These are phyloP conservation scores for Ormosia semicastrata DNA, from an alignment of 306 rosid species.

Conservation along the genomic window DNA sequence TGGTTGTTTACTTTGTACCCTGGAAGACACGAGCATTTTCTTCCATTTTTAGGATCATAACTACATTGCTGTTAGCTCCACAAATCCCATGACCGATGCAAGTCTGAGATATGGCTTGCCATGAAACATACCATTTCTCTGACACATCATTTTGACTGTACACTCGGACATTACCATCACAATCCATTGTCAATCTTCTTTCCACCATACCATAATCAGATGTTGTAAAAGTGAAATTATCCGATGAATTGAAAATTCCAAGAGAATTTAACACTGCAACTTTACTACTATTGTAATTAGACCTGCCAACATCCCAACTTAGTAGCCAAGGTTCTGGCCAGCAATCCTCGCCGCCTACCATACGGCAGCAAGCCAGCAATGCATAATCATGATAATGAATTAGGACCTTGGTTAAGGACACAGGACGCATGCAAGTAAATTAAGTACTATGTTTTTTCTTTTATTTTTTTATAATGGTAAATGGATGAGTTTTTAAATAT, in stretches of 20 bases:
- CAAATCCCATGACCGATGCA: constrained; percentile 34
- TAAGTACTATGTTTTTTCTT: no score
- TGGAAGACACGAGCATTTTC: constrained; percentile 30
- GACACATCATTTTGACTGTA: constrained; percentile 5
- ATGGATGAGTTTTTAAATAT: no score
- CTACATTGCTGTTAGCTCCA: constrained; percentile 37
- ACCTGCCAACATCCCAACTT: neutral
- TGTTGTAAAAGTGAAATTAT: neutral
- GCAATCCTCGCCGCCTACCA: no score
- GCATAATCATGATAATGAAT: no score
- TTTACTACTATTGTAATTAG: constrained; percentile 11
- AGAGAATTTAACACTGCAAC: neutral
- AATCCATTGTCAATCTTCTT: constrained; percentile 28
- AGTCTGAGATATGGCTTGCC: neutral
- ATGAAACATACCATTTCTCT: constrained; percentile 35
- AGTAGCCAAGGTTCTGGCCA: neutral
- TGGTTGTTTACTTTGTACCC: constrained; percentile 21
- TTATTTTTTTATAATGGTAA: no score
- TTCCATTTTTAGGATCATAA: constrained; percentile 9
- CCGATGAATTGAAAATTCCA: neutral
- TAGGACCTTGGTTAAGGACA: no score
- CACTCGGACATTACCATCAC: constrained; percentile 37
- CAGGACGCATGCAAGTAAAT: no score
- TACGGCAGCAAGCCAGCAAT: no score
- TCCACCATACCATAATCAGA: constrained; percentile 27